Conservation (phyloP, 2,329 filamentous ascomycete species). For the Fusarium nelsonii region DNA sequence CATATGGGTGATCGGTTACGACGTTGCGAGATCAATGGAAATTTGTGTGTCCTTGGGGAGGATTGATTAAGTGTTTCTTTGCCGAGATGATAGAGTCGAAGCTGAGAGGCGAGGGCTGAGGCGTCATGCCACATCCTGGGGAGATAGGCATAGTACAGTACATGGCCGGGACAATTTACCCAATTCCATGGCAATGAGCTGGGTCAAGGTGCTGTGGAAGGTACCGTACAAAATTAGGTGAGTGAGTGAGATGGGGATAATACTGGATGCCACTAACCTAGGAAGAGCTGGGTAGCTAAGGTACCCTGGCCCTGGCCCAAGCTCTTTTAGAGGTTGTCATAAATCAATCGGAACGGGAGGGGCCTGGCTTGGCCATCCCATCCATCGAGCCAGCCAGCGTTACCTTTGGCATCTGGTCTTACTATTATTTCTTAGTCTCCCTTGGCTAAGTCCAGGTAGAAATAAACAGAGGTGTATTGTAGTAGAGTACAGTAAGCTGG, state of each 20-base stretch:
- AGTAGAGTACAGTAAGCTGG: background rate
- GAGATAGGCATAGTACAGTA: constrained; percentile 7
- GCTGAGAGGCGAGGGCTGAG: constrained; percentile 26
- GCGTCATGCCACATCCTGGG: constrained; percentile 21
- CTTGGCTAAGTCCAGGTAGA: constrained; percentile 3
- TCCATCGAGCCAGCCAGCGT: constrained; percentile 2
- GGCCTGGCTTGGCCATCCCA: constrained; percentile 18
- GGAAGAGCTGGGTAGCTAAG: constrained; percentile 26
- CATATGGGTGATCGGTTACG: constrained; percentile 39
- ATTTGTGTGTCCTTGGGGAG: constrained; percentile 30
- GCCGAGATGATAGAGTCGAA: constrained; percentile 38
- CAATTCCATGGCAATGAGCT: constrained; percentile 31
- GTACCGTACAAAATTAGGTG: constrained; percentile 3
- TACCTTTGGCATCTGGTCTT: background rate
- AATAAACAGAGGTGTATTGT: background rate
- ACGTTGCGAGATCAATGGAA: constrained; percentile 41
- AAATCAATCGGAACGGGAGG: constrained; percentile 42
- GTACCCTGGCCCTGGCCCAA: constrained; percentile 30
- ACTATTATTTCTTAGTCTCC: background rate
- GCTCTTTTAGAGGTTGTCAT: constrained; percentile 40
- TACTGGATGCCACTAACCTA: constrained; percentile 13
- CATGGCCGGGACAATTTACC: constrained; percentile 38
- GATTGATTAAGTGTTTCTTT: constrained; percentile 18
- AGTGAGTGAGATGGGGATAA: constrained; percentile 22
- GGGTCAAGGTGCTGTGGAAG: constrained; percentile 7